Base-by-base conservation (phyloP, 495 filamentous ascomycete genomes). In the Beverwykella pulmonaria region DNA sequence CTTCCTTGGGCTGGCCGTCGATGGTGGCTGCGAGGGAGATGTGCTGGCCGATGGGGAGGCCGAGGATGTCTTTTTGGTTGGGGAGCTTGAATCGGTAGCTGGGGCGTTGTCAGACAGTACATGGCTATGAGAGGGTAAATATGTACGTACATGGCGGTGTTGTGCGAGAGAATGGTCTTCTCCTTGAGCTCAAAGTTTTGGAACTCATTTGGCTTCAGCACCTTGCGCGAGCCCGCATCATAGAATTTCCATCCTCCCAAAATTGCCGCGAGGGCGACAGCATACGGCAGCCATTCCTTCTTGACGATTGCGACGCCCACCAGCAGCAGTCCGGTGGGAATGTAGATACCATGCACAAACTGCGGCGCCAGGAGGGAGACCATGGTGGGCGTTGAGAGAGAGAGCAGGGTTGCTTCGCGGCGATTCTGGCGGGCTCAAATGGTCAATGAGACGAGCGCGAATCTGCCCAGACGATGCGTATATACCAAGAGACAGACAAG, bases 31-130 rank as follows among this genome's bases (percentile, higher is more conserved):
- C 89, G 74, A 98, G 90, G 65, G 93, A 97, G 81, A 98, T 96
- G 81, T 98, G 94, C 77, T 98, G 94, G 70, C 94, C 94, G 79
- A 97, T 98, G 61, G 94, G 94, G 20, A 98, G 88, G 71, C 94
- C 93, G 67, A 98, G 90, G 76, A 97, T 92, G 72, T 90, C 84
- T 65, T 81, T 88, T 22, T 87, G 80, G 60, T 82, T 77, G 53
- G 93, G 93, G 36, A 98, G 89, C 46, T 81, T 78, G 78, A 98
- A 97, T 70, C 92, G 92, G 83, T 98, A 97, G 79, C 86, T 90
- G 52, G 46, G 5, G 9, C 27, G 47, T 36, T 70, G 53, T 77
- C 25, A 53, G 17, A 15, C 4, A 26, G 63, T 4, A 15, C 27
- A 36, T 23, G 30, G 8, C 41, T 26, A 14, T 22, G 49, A 9